Evolutionary conservation across 371 early-diverging fungal genomes (phyloP).

Genomic region (Rhizopus sp.): DNA sequence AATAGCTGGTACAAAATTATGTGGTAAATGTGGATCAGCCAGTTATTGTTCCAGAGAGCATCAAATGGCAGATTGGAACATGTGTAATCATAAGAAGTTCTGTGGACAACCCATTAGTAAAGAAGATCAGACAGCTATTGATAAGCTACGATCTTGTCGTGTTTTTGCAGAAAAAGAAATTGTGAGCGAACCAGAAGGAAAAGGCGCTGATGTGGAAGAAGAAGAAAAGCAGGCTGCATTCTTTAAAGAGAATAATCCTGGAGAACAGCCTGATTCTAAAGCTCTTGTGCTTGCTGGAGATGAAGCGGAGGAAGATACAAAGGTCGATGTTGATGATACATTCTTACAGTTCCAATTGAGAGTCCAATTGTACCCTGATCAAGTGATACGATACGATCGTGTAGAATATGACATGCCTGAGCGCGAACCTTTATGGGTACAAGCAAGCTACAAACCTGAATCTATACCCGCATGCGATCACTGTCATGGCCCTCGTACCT

Average conservation of each 20-base stretch:
- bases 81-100: conserved; percentile 70
- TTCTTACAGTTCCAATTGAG: conserved; percentile 92
- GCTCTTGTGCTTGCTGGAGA: conserved; percentile 63
- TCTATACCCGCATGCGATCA: conserved; percentile 74
- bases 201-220: conserved; percentile 55
- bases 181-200: conserved; percentile 73
- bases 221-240: conserved; percentile 39
- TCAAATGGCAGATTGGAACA: conserved; percentile 84
- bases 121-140: conserved; percentile 17
- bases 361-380: conserved; percentile 78
- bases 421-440: conserved; percentile 81
- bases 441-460: conserved; percentile 66
- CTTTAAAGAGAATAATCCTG: conserved; percentile 34
- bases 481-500: conserved; percentile 77
- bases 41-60: conserved; percentile 87
- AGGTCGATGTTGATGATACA: conserved; percentile 86
- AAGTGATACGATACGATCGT: conserved; percentile 85
- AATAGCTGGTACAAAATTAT: conserved; percentile 73
- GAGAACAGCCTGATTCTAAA: conserved; percentile 36
- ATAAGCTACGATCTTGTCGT: conserved; percentile 28
- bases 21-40: conserved; percentile 73
- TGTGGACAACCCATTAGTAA: conserved; percentile 48
- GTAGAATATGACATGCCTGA: conserved; percentile 64
- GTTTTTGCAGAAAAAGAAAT: conserved; percentile 75
- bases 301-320: conserved; percentile 75